A percentile compares a stretch with the other conserved stretches of the same genome.
Evolutionary conservation across 129 eudicot genomes (phyloP).

Genomic region (Pseudognaphalium luteoalbum): DNA sequence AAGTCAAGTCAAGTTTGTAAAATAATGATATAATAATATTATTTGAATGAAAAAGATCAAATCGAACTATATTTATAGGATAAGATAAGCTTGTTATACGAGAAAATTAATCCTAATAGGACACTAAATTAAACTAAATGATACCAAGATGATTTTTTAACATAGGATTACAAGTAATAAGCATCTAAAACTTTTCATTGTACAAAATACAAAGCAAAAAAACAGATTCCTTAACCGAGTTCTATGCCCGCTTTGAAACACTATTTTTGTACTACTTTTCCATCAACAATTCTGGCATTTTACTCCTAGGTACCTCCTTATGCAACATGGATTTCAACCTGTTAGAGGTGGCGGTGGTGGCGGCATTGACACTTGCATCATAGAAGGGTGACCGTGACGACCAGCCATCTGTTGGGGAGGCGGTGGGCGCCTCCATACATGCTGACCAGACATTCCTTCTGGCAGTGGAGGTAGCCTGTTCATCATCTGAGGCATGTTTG

Average conservation of each 20-base stretch:
- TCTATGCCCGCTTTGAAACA: background rate
- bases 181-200: too few species aligned
- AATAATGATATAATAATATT: too few species aligned
- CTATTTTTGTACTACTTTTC: conserved; percentile 13
- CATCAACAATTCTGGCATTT: conserved; percentile 16
- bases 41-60: too few species aligned
- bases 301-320: background rate
- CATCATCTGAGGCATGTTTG: too few species aligned
- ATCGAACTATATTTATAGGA: too few species aligned
- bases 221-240: background rate
- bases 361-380: conserved; percentile 79
- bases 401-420: too few species aligned
- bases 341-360: conserved; percentile 66
- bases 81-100: too few species aligned
- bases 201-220: background rate
- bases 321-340: conserved; percentile 24
- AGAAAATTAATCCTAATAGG: too few species aligned
- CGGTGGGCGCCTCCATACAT: conserved; percentile 35
- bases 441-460: conserved; percentile 55
- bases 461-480: conserved; percentile 63
- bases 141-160: too few species aligned
- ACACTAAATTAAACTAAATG: too few species aligned
- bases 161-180: too few species aligned
- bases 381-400: conserved; percentile 41
- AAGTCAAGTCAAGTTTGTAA: too few species aligned